Evolutionary conservation across 1,284 basidiomycete genomes (phyloP).

Genomic region (Flammula alnicola): DNA sequence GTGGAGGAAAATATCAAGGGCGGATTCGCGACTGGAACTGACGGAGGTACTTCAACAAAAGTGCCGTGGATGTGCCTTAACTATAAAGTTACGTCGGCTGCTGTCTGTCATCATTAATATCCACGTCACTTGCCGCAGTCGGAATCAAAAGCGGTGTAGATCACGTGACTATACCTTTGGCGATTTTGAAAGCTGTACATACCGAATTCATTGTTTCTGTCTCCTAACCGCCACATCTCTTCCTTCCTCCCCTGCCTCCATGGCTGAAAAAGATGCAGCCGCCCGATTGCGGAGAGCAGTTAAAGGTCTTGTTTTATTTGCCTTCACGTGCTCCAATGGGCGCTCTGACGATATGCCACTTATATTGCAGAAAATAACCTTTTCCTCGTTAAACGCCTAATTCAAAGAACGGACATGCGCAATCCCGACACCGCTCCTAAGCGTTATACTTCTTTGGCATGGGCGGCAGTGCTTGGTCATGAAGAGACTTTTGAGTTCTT

Average conservation of each 20-base stretch:
- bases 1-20: slow-evolving; percentile 6
- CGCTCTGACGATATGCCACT: slow-evolving; percentile 9
- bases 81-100: too few species aligned
- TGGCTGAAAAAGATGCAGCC: slow-evolving; percentile 83
- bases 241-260: slow-evolving; percentile 38
- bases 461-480: slow-evolving; percentile 84
- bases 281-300: slow-evolving; percentile 78
- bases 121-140: slow-evolving; percentile 2
- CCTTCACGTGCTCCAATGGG: not conserved
- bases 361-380: slow-evolving; percentile 82
- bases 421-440: slow-evolving; percentile 80
- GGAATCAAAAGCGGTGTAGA: slow-evolving; percentile 18
- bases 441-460: slow-evolving; percentile 85
- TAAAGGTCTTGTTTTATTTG: slow-evolving; percentile 55
- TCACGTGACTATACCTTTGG: slow-evolving; percentile 20
- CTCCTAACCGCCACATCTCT: slow-evolving; percentile 28
- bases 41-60: not conserved
- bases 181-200: slow-evolving; percentile 13
- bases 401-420: slow-evolving; percentile 83
- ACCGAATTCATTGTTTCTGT: slow-evolving; percentile 12
- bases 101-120: too few species aligned
- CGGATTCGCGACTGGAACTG: not conserved
- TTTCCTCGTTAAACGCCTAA: slow-evolving; percentile 82
- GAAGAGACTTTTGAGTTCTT: slow-evolving; percentile 92
- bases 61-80: not conserved